Evolutionary conservation across 208 protist species (phyloP).

Genomic region (Porcisia deanei): DNA sequence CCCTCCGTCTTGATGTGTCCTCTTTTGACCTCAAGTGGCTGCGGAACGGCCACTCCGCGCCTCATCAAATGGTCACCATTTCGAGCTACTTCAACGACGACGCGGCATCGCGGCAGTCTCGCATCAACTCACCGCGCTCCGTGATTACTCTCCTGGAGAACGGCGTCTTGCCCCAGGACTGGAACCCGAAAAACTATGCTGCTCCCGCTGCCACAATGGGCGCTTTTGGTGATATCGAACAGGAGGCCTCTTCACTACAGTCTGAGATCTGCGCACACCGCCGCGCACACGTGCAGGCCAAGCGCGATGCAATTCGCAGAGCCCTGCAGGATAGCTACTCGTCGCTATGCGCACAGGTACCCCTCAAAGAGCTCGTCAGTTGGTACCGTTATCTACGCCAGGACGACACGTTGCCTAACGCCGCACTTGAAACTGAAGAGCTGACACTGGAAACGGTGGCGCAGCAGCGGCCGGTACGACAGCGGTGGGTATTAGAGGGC

Average conservation of each 20-base stretch:
- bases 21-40: conserved; percentile 78
- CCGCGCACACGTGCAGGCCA: conserved; percentile 25
- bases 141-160: conserved; percentile 72
- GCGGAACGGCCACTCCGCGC: conserved; percentile 30
- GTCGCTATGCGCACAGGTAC: conserved; percentile 42
- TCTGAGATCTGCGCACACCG: conserved; percentile 48
- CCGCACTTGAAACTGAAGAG: conserved; percentile 1
- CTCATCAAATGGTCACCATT: conserved; percentile 30
- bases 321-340: conserved; percentile 55
- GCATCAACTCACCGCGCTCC: conserved; percentile 84
- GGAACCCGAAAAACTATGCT: conserved; percentile 13
- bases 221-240: neutral
- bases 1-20: conserved; percentile 59
- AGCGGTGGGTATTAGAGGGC: conserved; percentile 52
- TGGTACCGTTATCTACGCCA: conserved; percentile 24
- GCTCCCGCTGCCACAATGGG: neutral
- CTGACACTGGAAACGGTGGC: conserved; percentile 46
- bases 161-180: conserved; percentile 59
- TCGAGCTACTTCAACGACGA: conserved; percentile 11
- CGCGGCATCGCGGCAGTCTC: neutral
- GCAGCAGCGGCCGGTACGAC: conserved; percentile 49
- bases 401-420: conserved; percentile 9
- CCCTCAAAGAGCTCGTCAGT: conserved; percentile 48
- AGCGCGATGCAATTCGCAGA: conserved; percentile 31
- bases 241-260: conserved; percentile 7